These are phyloP conservation scores for Aspergillus baeticus DNA, from an alignment of 495 filamentous ascomycete genomes.

Conservation along the genomic window DNA sequence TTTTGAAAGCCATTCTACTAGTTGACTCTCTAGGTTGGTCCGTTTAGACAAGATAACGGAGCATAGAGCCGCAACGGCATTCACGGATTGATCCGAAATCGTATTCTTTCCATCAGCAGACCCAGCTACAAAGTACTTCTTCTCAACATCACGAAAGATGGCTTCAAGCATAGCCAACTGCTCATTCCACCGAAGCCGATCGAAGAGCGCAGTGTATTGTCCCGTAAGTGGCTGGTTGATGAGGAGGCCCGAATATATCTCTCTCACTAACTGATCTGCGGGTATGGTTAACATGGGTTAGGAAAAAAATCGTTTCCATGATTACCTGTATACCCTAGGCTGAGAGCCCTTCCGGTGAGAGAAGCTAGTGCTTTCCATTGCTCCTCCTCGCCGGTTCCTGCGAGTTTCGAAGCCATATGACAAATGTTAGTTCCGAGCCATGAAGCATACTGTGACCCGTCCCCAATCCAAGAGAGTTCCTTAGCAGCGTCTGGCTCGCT, in stretches of 20 bases:
- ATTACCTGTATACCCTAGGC: slow-evolving; percentile 73
- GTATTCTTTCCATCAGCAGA: slow-evolving; percentile 10
- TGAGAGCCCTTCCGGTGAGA: slow-evolving; percentile 63
- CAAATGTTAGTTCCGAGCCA: slow-evolving; percentile 80
- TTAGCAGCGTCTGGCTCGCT: slow-evolving; percentile 27
- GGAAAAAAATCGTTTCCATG: neutral
- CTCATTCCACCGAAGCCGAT: slow-evolving; percentile 51
- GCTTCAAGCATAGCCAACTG: slow-evolving; percentile 58
- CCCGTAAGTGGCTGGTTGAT: slow-evolving; percentile 25
- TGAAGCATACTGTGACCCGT: slow-evolving; percentile 58
- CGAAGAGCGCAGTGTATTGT: slow-evolving; percentile 43
- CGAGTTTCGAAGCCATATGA: slow-evolving; percentile 42
- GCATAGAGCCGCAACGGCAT: slow-evolving; percentile 44
- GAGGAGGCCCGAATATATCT: slow-evolving; percentile 46
- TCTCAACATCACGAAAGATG: slow-evolving; percentile 59
- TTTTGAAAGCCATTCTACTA: slow-evolving; percentile 67
- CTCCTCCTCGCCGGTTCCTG: slow-evolving; percentile 34
- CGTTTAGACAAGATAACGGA: slow-evolving; percentile 32
- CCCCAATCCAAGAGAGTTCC: slow-evolving; percentile 60
- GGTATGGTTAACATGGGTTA: slow-evolving; percentile 19
- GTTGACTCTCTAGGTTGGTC: slow-evolving; percentile 42
- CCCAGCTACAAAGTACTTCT: slow-evolving; percentile 42
- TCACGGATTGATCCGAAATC: slow-evolving; percentile 19
- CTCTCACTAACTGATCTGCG: slow-evolving; percentile 55
- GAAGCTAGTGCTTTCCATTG: slow-evolving; percentile 56